These are phyloP conservation scores for Phytophthora pistaciae DNA, from an alignment of 352 stramenopile species.

Conservation along the genomic window DNA sequence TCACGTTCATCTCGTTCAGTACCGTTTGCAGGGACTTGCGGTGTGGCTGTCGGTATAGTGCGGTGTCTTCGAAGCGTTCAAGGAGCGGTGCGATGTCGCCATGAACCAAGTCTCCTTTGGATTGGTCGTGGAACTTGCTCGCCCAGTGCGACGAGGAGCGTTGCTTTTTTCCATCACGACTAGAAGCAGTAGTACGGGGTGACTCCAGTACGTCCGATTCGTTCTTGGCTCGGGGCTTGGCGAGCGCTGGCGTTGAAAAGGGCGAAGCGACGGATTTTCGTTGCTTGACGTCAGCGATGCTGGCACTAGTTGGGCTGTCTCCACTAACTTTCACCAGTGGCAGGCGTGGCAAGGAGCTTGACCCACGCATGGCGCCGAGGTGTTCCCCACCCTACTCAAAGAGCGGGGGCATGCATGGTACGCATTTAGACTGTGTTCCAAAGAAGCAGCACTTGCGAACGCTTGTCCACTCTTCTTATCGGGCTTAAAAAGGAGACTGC, in stretches of 20 bases:
- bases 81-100: constrained; percentile 42
- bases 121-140: constrained; percentile 37
- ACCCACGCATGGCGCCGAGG: constrained; percentile 8
- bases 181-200: background rate
- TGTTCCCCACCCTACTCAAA: background rate
- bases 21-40: constrained; percentile 40
- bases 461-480: background rate
- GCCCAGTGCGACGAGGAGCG: constrained; percentile 26
- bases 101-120: constrained; percentile 43
- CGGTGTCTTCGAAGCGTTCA: constrained; percentile 43
- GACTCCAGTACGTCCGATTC: background rate
- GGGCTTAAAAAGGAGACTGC: background rate
- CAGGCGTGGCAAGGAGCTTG: constrained; percentile 21
- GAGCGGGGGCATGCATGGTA: background rate
- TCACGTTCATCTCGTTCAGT: constrained; percentile 44
- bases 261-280: constrained; percentile 3
- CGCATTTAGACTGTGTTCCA: constrained; percentile 2
- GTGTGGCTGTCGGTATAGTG: constrained; percentile 43
- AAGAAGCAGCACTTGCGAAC: background rate
- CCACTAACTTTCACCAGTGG: constrained; percentile 12
- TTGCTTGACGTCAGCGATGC: background rate
- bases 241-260: constrained; percentile 22
- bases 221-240: background rate
- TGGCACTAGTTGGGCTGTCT: background rate
- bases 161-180: background rate